Conservation (phyloP, 805 yeast species). For the Wickerhamiella musiphila region DNA sequence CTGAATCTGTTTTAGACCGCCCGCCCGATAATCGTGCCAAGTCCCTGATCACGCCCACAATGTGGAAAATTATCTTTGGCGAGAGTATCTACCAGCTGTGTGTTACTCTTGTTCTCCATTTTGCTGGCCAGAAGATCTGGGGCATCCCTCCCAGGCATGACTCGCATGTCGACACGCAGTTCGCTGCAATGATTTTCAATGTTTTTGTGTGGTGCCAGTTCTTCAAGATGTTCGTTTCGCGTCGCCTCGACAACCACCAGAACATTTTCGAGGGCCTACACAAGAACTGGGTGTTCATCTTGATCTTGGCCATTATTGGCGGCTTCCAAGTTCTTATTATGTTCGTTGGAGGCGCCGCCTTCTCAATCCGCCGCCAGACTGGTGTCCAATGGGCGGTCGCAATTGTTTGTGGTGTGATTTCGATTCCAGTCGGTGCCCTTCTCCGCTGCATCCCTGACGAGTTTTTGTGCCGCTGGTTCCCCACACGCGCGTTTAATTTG, state of each 20-base stretch:
- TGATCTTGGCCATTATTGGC: slow-evolving; percentile 56
- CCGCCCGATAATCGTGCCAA: slow-evolving; percentile 70
- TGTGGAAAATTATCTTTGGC: slow-evolving; percentile 97
- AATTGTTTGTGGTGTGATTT: slow-evolving; percentile 56
- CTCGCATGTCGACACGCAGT: slow-evolving; percentile 35
- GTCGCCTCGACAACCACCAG: slow-evolving; percentile 72
- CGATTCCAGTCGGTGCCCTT: slow-evolving; percentile 64
- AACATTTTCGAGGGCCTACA: slow-evolving; percentile 70
- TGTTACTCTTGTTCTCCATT: slow-evolving; percentile 67
- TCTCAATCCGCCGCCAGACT: slow-evolving; percentile 63
- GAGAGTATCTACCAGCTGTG: slow-evolving; percentile 65
- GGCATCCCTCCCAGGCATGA: slow-evolving; percentile 14
- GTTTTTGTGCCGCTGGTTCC: slow-evolving; percentile 51
- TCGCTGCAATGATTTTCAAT: slow-evolving; percentile 80
- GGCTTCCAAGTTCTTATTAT: slow-evolving; percentile 77
- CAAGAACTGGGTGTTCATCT: slow-evolving; percentile 67
- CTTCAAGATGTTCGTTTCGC: slow-evolving; percentile 77
- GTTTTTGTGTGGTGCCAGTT: slow-evolving; percentile 97
- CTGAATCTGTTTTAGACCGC: slow-evolving; percentile 56
- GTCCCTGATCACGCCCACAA: slow-evolving; percentile 70
- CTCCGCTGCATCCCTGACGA: slow-evolving; percentile 72
- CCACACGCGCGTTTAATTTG: slow-evolving; percentile 33
- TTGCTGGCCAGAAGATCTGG: slow-evolving; percentile 53
- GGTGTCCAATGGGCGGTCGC: slow-evolving; percentile 86
- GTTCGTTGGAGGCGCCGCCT: slow-evolving; percentile 96